phyloP scores from a whole-genome alignment of 1,284 basidiomycete species.

The Pulchroboletus neoregius region DNA sequence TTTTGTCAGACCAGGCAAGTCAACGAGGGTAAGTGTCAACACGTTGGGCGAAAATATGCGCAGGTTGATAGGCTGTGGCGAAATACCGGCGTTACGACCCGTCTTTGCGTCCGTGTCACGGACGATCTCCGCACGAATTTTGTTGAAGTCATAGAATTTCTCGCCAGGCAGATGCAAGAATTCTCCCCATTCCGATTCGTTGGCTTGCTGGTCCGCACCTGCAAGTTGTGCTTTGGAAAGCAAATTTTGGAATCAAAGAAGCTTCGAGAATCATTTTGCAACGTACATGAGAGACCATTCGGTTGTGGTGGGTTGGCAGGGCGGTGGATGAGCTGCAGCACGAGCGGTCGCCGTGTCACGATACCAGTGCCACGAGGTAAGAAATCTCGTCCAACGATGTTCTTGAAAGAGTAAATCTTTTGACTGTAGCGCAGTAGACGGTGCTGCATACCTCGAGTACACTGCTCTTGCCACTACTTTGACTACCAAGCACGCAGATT shows the following conservation, averaged over 20 bases:
- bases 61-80: slow-evolving; percentile 93
- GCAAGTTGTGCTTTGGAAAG: slow-evolving; percentile 41
- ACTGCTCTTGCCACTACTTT: slow-evolving; percentile 86
- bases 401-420: slow-evolving; percentile 46
- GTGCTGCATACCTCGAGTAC: slow-evolving; percentile 65
- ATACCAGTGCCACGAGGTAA: slow-evolving; percentile 96
- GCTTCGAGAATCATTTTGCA: not conserved
- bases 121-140: slow-evolving; percentile 95
- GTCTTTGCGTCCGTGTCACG: slow-evolving; percentile 98
- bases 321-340: slow-evolving; percentile 93
- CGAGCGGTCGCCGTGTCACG: slow-evolving; percentile 91
- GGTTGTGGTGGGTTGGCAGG: slow-evolving; percentile 47
- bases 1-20: slow-evolving; percentile 95
- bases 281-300: slow-evolving; percentile 44
- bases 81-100: slow-evolving; percentile 95
- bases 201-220: slow-evolving; percentile 65
- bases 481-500: slow-evolving; percentile 82
- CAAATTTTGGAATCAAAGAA: slow-evolving; percentile 6
- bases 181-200: slow-evolving; percentile 96
- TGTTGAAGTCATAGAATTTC: slow-evolving; percentile 97
- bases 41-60: slow-evolving; percentile 97
- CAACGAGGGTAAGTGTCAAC: slow-evolving; percentile 93
- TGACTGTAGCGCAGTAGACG: slow-evolving; percentile 3
- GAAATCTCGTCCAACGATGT: slow-evolving; percentile 97
- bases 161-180: slow-evolving; percentile 95